Percentiles rank a stretch among this genome's conserved stretches.
phyloP scores from a whole-genome alignment of 2,329 filamentous ascomycete genomes.

The Immersiporthe knoxdaviesiana region DNA sequence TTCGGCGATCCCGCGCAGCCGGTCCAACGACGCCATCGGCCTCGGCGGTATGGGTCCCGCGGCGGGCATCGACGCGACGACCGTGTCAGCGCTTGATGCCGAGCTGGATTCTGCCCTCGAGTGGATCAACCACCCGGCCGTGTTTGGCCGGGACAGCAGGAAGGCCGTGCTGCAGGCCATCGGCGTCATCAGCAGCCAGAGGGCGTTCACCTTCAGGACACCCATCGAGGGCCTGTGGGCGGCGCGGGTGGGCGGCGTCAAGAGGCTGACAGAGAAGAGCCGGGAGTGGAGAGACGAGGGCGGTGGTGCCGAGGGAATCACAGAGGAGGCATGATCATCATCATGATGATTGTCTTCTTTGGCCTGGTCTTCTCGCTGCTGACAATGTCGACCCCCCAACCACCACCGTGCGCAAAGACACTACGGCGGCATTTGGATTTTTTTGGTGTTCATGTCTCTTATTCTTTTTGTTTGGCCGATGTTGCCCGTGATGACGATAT shows the following conservation, averaged over 20 bases:
- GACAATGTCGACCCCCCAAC: no score
- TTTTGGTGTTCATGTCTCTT: constrained; percentile 5
- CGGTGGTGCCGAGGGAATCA: constrained; percentile 70
- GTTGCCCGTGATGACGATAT: constrained; percentile 6
- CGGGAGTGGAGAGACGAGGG: constrained; percentile 90
- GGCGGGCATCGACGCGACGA: constrained; percentile 79
- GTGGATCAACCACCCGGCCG: constrained; percentile 96
- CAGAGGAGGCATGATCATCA: constrained; percentile 58
- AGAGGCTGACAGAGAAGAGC: constrained; percentile 78
- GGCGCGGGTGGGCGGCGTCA: constrained; percentile 77
- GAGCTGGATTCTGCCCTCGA: constrained; percentile 90
- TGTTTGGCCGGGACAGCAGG: constrained; percentile 90
- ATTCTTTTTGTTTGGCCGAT: constrained; percentile 9
- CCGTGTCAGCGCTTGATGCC: constrained; percentile 84
- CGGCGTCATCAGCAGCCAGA: constrained; percentile 92
- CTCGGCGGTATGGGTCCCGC: constrained; percentile 48
- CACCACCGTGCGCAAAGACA: neutral
- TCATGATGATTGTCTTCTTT: no score
- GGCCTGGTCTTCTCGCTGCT: neutral
- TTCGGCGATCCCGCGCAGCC: constrained; percentile 52
- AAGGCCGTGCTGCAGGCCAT: constrained; percentile 97
- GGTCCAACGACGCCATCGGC: constrained; percentile 61
- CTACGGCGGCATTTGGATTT: no score
- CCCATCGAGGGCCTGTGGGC: constrained; percentile 91
- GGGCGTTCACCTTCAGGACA: constrained; percentile 91